phyloP scores from a whole-genome alignment of 2,329 filamentous ascomycete species.

The Aspergillus phoenicis region DNA sequence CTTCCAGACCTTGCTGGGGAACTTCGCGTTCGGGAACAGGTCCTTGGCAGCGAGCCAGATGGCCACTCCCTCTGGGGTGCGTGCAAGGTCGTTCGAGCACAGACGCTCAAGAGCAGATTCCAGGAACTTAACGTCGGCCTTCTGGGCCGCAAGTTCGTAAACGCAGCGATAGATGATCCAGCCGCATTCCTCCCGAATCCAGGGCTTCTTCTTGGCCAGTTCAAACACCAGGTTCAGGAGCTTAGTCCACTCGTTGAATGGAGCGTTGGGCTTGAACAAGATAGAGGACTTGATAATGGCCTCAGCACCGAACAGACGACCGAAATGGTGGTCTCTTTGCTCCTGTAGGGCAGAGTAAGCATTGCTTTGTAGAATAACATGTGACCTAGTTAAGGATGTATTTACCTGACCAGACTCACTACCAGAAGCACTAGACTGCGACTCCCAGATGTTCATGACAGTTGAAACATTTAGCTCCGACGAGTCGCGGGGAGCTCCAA shows the following conservation, averaged over 20 bases:
- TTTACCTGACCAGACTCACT: conserved; percentile 58
- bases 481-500: conserved; percentile 44
- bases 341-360: conserved; percentile 62
- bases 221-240: conserved; percentile 74
- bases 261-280: conserved; percentile 61
- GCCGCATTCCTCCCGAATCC: conserved; percentile 86
- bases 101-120: conserved; percentile 66
- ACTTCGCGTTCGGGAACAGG: conserved; percentile 64
- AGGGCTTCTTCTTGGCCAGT: conserved; percentile 78
- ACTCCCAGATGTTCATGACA: conserved; percentile 55
- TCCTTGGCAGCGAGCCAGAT: conserved; percentile 77
- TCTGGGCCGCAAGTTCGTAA: conserved; percentile 52
- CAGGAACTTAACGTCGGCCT: conserved; percentile 52
- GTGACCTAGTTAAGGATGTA: not conserved
- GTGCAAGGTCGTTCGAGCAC: conserved; percentile 66
- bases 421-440: conserved; percentile 55
- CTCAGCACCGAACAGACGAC: conserved; percentile 83
- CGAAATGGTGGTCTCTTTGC: conserved; percentile 81
- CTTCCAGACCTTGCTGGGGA: conserved; percentile 73
- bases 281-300: conserved; percentile 79
- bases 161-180: conserved; percentile 77
- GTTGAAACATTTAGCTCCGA: conserved; percentile 43
- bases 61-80: conserved; percentile 84
- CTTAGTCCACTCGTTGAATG: conserved; percentile 55
- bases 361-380: not conserved